Evolutionary conservation across 2,329 filamentous ascomycete species (phyloP).

Genomic region (Orbilia oligospora): DNA sequence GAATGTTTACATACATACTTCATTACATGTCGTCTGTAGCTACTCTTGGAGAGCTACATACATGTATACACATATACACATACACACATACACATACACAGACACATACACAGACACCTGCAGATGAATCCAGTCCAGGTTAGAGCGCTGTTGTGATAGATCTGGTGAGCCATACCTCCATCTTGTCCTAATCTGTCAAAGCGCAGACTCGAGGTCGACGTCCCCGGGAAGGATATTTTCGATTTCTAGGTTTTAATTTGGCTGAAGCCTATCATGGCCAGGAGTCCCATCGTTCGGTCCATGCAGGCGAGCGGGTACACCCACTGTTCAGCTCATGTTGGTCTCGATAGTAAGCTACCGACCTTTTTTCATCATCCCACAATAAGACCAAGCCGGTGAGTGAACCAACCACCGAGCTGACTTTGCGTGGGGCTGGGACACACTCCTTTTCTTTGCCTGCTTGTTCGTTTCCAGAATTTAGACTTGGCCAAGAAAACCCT

Average conservation of each 20-base stretch:
- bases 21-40: neutral
- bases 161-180: conserved; percentile 33
- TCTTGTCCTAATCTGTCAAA: conserved; percentile 50
- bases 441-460: conserved; percentile 30
- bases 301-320: conserved; percentile 59
- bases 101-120: neutral
- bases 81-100: neutral
- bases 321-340: conserved; percentile 58
- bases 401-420: conserved; percentile 60
- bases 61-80: no score
- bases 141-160: conserved; percentile 44
- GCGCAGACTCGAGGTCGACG: conserved; percentile 6
- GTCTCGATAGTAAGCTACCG: conserved; percentile 52
- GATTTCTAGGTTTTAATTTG: conserved; percentile 47
- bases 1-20: no score
- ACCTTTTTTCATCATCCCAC: conserved; percentile 48
- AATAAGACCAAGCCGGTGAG: conserved; percentile 55
- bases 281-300: conserved; percentile 32
- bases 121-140: neutral
- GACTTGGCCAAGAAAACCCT: conserved; percentile 1
- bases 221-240: conserved; percentile 15
- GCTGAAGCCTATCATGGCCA: conserved; percentile 56
- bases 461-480: conserved; percentile 37
- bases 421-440: conserved; percentile 53
- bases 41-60: neutral